A percentile compares a stretch with the other conserved stretches of the same genome.
phyloP scores from a whole-genome alignment of 1,139 yeast genomes.

The Pichia sp. region DNA sequence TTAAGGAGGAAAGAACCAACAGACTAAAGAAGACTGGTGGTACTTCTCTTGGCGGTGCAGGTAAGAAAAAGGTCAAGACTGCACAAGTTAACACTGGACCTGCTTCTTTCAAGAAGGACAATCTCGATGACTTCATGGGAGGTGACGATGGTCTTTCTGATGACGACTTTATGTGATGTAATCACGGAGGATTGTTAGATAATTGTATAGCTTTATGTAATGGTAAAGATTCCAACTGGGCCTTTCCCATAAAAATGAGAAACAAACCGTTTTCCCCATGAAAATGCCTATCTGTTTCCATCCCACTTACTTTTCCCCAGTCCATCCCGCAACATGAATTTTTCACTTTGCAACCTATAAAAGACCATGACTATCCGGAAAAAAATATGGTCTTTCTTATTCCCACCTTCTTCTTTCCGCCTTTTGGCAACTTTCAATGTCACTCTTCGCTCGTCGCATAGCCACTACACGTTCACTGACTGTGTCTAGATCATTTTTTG shows the following conservation, averaged over 20 bases:
- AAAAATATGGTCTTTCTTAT: background rate
- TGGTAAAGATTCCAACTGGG: too few relatives aligned
- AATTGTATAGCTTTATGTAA: background rate
- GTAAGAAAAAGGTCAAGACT: slow-evolving; percentile 82
- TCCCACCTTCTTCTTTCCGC: background rate
- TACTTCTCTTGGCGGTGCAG: slow-evolving; percentile 88
- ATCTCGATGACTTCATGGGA: slow-evolving; percentile 53
- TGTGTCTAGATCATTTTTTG: background rate
- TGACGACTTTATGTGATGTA: slow-evolving; percentile 86
- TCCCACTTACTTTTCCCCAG: background rate
- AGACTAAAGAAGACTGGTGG: slow-evolving; percentile 77
- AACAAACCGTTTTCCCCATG: background rate
- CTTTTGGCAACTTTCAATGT: background rate
- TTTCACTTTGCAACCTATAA: background rate
- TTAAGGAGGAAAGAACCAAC: slow-evolving; percentile 80
- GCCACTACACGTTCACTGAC: background rate
- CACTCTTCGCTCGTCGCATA: background rate
- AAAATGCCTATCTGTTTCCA: background rate
- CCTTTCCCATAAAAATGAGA: too few relatives aligned
- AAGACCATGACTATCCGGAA: background rate
- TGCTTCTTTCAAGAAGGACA: slow-evolving; percentile 75
- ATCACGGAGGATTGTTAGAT: background rate
- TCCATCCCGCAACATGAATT: background rate
- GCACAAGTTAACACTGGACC: slow-evolving; percentile 36
- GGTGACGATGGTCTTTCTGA: slow-evolving; percentile 51